Conservation (phyloP, 1,139 yeast species). For the Lodderomyces parapsilosis region DNA sequence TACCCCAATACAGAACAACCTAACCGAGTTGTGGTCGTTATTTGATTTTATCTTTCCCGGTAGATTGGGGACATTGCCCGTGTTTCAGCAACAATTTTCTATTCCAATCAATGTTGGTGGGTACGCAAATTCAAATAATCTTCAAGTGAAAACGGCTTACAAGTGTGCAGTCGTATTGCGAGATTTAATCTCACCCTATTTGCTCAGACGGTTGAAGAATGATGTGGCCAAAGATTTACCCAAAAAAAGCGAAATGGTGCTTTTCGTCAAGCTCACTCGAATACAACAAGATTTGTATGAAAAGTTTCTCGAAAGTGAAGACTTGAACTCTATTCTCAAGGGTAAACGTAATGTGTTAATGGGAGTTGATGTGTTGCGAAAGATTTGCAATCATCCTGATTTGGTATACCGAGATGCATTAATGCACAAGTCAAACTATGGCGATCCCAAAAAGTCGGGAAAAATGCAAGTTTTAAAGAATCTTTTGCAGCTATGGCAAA, state of each 20-base stretch:
- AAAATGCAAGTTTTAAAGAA: constrained; percentile 87
- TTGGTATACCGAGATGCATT: constrained; percentile 58
- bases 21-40: constrained; percentile 88
- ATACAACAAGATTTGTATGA: constrained; percentile 74
- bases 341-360: constrained; percentile 81
- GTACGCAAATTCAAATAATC: constrained; percentile 92
- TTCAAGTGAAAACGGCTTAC: constrained; percentile 95
- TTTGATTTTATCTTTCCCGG: constrained; percentile 97
- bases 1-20: constrained; percentile 74
- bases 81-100: constrained; percentile 89
- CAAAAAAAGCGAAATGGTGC: constrained; percentile 87
- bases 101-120: constrained; percentile 97
- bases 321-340: constrained; percentile 64
- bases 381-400: constrained; percentile 96
- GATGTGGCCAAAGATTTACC: constrained; percentile 98
- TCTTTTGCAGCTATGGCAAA: constrained; percentile 71
- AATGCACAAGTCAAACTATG: constrained; percentile 50
- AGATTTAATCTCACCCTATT: constrained; percentile 86
- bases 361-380: constrained; percentile 88
- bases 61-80: constrained; percentile 88
- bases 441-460: constrained; percentile 74
- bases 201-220: constrained; percentile 79
- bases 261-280: constrained; percentile 82
- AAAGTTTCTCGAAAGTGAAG: constrained; percentile 73
- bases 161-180: constrained; percentile 91